A percentile compares a stretch with the other conserved stretches of the same genome.
Conservation (phyloP, 169 alveolate genomes). For the Plasmodium vinckei region DNA sequence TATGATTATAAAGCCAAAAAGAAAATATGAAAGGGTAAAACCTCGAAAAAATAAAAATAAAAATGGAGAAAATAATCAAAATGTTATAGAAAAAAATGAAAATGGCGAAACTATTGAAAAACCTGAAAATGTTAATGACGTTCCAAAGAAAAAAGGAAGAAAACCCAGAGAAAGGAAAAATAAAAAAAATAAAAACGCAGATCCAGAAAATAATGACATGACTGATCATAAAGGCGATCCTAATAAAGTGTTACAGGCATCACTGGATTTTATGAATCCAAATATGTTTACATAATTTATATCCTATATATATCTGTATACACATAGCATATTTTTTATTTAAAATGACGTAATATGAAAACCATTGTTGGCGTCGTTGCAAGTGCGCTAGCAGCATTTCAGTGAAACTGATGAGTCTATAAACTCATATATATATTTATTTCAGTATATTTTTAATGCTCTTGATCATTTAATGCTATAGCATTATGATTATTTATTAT, state of each 20-base stretch:
- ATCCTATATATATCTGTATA: too few relatives aligned
- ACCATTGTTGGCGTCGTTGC: too few relatives aligned
- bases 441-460: too few relatives aligned
- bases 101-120: slow-evolving; percentile 2
- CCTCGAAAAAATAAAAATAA: slow-evolving; percentile 39
- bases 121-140: not conserved
- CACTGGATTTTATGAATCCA: slow-evolving; percentile 67
- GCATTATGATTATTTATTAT: too few relatives aligned
- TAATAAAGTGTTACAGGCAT: slow-evolving; percentile 23
- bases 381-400: too few relatives aligned
- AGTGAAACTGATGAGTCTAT: too few relatives aligned
- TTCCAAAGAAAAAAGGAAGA: slow-evolving; percentile 15
- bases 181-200: slow-evolving; percentile 18
- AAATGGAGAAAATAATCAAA: not conserved
- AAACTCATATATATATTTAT: too few relatives aligned
- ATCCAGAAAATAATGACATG: slow-evolving; percentile 15
- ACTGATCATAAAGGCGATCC: slow-evolving; percentile 29
- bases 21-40: slow-evolving; percentile 67
- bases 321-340: too few relatives aligned
- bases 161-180: slow-evolving; percentile 25
- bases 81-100: not conserved
- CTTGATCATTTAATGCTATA: too few relatives aligned
- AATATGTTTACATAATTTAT: slow-evolving; percentile 46
- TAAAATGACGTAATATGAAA: too few relatives aligned
- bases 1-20: slow-evolving; percentile 61